Evolutionary conservation across 2,329 filamentous ascomycete genomes (phyloP).

Genomic region (Cordyceps javanica): DNA sequence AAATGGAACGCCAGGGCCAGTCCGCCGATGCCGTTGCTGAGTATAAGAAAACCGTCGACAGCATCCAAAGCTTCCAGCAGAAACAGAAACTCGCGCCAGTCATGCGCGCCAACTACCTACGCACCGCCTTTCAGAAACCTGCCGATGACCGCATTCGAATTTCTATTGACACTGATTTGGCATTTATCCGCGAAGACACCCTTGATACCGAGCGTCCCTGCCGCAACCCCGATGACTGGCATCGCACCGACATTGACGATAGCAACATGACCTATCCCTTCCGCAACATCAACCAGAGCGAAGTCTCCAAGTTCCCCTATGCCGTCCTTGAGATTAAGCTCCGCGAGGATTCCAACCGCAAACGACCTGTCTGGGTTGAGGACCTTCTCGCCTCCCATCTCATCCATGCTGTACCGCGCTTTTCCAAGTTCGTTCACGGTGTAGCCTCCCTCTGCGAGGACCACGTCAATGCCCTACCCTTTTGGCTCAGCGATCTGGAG

Average conservation of each 20-base stretch:
- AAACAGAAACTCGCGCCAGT: slow-evolving; percentile 75
- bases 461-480: slow-evolving; percentile 90
- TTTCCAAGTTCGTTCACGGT: slow-evolving; percentile 96
- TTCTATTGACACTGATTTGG: slow-evolving; percentile 86
- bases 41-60: slow-evolving; percentile 65
- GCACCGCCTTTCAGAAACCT: slow-evolving; percentile 94
- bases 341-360: slow-evolving; percentile 57
- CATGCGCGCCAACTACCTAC: slow-evolving; percentile 84
- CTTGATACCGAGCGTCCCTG: slow-evolving; percentile 81
- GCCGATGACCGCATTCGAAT: slow-evolving; percentile 85
- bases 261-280: slow-evolving; percentile 82
- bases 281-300: slow-evolving; percentile 77
- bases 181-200: slow-evolving; percentile 73
- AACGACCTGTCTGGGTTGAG: slow-evolving; percentile 77
- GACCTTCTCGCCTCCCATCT: slow-evolving; percentile 91
- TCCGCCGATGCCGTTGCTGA: slow-evolving; percentile 59
- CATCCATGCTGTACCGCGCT: slow-evolving; percentile 80
- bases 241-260: slow-evolving; percentile 83
- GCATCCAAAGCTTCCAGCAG: slow-evolving; percentile 75
- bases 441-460: slow-evolving; percentile 90
- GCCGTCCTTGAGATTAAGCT: slow-evolving; percentile 91
- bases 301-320: slow-evolving; percentile 85
- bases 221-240: slow-evolving; percentile 83
- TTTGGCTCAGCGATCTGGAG: slow-evolving; percentile 90
- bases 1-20: slow-evolving; percentile 74